phyloP scores from a whole-genome alignment of 176 grass and related monocot genomes.

The Saccharum officinarum region DNA sequence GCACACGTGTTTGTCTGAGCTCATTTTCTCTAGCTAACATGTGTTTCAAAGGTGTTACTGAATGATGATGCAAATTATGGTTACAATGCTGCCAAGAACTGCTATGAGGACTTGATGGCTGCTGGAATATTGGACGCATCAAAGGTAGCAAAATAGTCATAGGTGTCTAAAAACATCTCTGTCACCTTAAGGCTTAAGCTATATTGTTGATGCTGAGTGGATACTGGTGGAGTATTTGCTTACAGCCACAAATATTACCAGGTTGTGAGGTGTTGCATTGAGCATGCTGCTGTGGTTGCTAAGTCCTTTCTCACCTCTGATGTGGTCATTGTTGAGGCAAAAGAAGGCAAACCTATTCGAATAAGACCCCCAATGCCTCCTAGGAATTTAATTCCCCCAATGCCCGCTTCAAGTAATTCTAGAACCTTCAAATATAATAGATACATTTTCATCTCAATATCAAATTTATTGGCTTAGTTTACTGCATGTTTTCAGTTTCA shows the following conservation, averaged over 20 bases:
- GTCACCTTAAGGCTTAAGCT: neutral
- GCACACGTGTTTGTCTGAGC: neutral
- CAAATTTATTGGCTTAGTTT: conserved; percentile 3
- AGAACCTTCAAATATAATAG: neutral
- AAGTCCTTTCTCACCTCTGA: conserved; percentile 91
- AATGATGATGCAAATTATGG: conserved; percentile 65
- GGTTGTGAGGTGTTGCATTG: conserved; percentile 93
- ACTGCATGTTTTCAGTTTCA: conserved; percentile 42
- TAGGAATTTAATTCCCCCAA: conserved; percentile 52
- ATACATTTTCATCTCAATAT: conserved; percentile 3
- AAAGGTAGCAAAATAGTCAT: conserved; percentile 51
- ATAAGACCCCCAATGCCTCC: conserved; percentile 60
- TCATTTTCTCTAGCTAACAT: neutral
- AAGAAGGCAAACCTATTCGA: conserved; percentile 55
- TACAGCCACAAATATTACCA: conserved; percentile 17
- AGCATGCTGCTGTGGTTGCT: conserved; percentile 83
- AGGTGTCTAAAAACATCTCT: neutral
- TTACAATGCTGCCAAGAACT: conserved; percentile 88
- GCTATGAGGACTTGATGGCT: conserved; percentile 76
- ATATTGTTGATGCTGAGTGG: neutral
- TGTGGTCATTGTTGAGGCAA: conserved; percentile 75
- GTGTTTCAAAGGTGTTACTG: conserved; percentile 56
- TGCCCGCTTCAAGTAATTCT: conserved; percentile 53
- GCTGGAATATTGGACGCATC: conserved; percentile 88
- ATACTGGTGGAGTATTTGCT: conserved; percentile 15